Conservation (phyloP, 257 asterid genomes). For the Lycium ferocissimum region DNA sequence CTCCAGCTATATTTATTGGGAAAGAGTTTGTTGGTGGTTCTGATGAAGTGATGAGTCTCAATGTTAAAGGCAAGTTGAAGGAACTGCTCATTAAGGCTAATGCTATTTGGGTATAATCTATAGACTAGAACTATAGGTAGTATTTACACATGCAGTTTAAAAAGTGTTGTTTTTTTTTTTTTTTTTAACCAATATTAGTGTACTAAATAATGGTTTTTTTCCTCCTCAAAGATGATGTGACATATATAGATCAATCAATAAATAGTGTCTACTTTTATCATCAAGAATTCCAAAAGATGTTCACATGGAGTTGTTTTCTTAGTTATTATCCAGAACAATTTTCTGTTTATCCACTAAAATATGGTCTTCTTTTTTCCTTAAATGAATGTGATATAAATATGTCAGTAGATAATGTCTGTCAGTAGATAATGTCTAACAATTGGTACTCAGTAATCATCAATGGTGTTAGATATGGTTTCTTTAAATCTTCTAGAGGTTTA, state of each 20-base stretch:
- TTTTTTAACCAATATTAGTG: not conserved
- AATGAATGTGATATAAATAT: not conserved
- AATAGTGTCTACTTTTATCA: not conserved
- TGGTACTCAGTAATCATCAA: not conserved
- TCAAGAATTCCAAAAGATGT: not conserved
- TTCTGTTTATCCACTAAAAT: too few species aligned
- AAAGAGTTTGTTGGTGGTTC: not conserved
- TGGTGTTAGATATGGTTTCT: not conserved
- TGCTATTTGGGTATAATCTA: conserved; percentile 36
- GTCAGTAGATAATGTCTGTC: too few species aligned
- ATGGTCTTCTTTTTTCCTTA: too few species aligned
- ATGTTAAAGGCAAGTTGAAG: conserved; percentile 38
- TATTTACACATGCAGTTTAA: not conserved
- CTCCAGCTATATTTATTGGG: conserved; percentile 48
- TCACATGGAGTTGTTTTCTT: not conserved
- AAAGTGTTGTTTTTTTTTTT: not conserved
- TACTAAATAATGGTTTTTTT: not conserved
- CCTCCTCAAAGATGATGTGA: not conserved
- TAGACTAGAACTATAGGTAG: not conserved
- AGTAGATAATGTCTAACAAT: too few species aligned
- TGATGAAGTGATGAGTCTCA: conserved; percentile 16
- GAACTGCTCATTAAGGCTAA: conserved; percentile 38
- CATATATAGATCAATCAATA: not conserved
- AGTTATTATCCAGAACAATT: not conserved
- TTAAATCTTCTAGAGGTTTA: not conserved